Base-by-base conservation (phyloP, 2,329 filamentous ascomycete species). In the Dryadomyces sulphureus region DNA sequence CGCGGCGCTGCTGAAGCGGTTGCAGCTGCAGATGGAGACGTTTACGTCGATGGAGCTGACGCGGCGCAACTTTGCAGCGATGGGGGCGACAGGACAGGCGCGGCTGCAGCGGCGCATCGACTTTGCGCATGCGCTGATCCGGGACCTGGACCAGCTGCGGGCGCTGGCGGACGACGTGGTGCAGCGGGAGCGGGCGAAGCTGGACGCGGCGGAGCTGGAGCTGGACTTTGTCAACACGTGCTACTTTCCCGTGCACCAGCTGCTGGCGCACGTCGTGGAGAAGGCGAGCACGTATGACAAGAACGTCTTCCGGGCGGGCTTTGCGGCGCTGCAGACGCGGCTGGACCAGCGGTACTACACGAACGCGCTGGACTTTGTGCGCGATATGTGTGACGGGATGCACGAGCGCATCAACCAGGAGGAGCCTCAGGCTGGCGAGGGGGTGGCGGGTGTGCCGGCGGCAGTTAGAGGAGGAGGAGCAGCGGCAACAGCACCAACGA, bases 21-120 rank as follows among this genome's bases (percentile, higher is more conserved):
- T 98, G 19, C 92, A 98, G 60, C 67, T 96, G 48, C 89, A 95
- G 61, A 84, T 95, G 73, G 90, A 96, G 62, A 86, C 87, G 0
- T 98, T 96, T 62, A 90, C 90, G 7, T 94, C 88, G 0, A 94
- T 95, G 83, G 92, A 98, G 63, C 81, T 98, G 53, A 95, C 92
- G 2, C 77, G 92, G 45, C 82, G 92, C 49, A 90, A 96, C 62
- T 98, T 95, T 62, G 84, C 84, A n/a, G 82, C 84, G 34, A 94
- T 96, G 86, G 92, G 92, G 7, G 79, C 84, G 36, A 80, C 79
- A 41, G 92, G 92, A 46, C 79, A 81, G 56, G 75, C 83, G 22
- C 76, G 87, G 42, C 70, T 98, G 25, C 72, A 81, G 43, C 75
- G 88, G 48, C 80, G 92, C 39, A 89, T 96, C 54, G 84, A 90